Conservation (phyloP, 163 green algal species). For the Trebouxiophyceae sp. region DNA sequence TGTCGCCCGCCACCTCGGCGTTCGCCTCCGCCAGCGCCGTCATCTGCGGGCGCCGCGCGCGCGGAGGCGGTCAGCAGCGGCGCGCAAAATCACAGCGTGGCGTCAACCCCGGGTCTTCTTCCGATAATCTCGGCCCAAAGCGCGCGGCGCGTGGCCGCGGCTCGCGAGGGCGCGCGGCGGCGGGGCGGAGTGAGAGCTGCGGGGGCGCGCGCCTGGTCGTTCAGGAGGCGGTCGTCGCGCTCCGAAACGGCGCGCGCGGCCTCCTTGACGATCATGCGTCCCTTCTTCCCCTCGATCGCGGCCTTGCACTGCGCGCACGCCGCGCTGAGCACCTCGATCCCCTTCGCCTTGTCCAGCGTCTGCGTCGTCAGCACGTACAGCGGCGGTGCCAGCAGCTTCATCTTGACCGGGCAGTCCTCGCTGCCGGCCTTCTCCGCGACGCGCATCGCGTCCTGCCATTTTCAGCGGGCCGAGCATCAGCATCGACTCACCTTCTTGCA, state of each 20-base stretch:
- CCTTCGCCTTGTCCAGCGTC: conserved; percentile 87
- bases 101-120: no score
- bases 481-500: no score
- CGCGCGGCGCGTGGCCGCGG: no score
- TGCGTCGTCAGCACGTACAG: conserved; percentile 96
- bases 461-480: conserved; percentile 4
- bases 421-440: conserved; percentile 57
- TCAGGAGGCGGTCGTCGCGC: conserved; percentile 84
- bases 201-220: conserved; percentile 86
- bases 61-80: no score
- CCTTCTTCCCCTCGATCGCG: conserved; percentile 70
- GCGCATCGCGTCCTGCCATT: conserved; percentile 80
- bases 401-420: conserved; percentile 86
- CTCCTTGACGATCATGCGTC: conserved; percentile 92
- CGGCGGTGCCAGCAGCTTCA: conserved; percentile 95
- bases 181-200: no score
- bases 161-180: no score
- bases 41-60: no score
- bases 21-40: conserved; percentile 54
- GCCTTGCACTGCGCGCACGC: conserved; percentile 68
- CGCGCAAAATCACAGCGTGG: no score
- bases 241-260: conserved; percentile 83
- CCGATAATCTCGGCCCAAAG: no score
- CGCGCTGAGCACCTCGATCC: conserved; percentile 67
- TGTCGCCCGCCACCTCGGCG: conserved; percentile 75